Evolutionary conservation across 345 rosid species (phyloP), one percentile per base, ranked within the genome.

Genomic region (Eucalyptus tenuipes): DNA sequence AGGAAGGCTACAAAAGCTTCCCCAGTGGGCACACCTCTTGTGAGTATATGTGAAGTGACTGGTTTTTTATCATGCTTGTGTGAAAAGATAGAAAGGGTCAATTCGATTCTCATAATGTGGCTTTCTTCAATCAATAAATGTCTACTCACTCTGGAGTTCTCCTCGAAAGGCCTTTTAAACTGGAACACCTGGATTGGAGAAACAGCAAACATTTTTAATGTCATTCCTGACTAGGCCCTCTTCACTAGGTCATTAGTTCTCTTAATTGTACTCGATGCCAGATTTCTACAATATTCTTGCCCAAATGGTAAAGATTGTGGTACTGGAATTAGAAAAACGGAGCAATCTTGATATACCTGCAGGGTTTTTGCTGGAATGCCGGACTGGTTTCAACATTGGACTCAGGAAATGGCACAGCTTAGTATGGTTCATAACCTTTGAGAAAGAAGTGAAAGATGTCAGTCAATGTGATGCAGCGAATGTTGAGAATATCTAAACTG

Each of bases 1-100:
- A 90, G 92, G 97, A 95, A 93, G 96, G 97, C 82, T 94, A 94
- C 89, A 94, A 94, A 90, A 95, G 97, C 86, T 95, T 95, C 59
- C 96, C 97, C 37, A 95, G 97, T 89, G 96, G 95, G 57, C 95
- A 94, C 91, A 92, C 93, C 89, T 94, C 96, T 14, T 94, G 95
- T 94, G 89, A 92, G 87, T 75, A 75, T 11, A 75, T 40, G 16
- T 75, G 29, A 75, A 75, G 20, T 75, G 84, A 75, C 15, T 75
- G 47, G 84, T 40, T 75, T 11, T 40, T 37, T 18, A 40, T 75
- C 82, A 75, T 40, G 82, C 82, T 10, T 20, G 82, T 37, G 27
- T 20, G 47, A 40, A 75, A 75, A 75, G 84, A 22, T 40, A 24
- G 40, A 75, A 40, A 40, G 84, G 1, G 29, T 75, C 84, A 75